phyloP scores from a whole-genome alignment of 2,329 filamentous ascomycete genomes.

The Aspergillus awamori region DNA sequence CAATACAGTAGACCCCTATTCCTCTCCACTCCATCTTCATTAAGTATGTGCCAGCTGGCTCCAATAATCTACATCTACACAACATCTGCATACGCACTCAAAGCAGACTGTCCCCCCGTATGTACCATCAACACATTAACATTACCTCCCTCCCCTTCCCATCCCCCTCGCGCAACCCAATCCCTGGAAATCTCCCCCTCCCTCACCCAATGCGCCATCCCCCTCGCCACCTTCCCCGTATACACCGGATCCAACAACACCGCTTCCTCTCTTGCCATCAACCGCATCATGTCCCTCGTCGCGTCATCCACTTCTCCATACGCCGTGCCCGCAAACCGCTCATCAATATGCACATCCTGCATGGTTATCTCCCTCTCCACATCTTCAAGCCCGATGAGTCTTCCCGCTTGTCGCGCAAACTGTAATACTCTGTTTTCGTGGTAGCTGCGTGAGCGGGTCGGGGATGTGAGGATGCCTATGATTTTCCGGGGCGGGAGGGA shows the following conservation, averaged over 20 bases:
- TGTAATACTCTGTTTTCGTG: conserved; percentile 35
- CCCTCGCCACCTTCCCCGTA: conserved; percentile 37
- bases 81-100: conserved; percentile 36
- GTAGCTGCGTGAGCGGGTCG: conserved; percentile 31
- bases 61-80: not conserved
- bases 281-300: conserved; percentile 25
- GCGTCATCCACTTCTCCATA: conserved; percentile 37
- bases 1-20: no score
- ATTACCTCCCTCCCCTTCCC: conserved; percentile 27
- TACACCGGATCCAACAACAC: conserved; percentile 41
- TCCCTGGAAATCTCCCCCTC: conserved; percentile 24
- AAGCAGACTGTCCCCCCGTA: conserved; percentile 39
- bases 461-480: conserved; percentile 39
- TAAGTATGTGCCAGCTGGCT: no score
- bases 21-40: no score
- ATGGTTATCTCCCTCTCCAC: conserved; percentile 27
- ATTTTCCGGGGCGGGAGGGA: conserved; percentile 21
- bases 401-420: conserved; percentile 32
- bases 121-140: conserved; percentile 43
- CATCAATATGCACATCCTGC: conserved; percentile 36
- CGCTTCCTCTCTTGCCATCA: conserved; percentile 32
- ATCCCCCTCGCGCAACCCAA: conserved; percentile 3
- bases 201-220: conserved; percentile 31
- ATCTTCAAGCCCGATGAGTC: conserved; percentile 33
- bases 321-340: conserved; percentile 34